Evolutionary conservation across 257 asterid genomes (phyloP).

Genomic region (Solanum lignicaule): DNA sequence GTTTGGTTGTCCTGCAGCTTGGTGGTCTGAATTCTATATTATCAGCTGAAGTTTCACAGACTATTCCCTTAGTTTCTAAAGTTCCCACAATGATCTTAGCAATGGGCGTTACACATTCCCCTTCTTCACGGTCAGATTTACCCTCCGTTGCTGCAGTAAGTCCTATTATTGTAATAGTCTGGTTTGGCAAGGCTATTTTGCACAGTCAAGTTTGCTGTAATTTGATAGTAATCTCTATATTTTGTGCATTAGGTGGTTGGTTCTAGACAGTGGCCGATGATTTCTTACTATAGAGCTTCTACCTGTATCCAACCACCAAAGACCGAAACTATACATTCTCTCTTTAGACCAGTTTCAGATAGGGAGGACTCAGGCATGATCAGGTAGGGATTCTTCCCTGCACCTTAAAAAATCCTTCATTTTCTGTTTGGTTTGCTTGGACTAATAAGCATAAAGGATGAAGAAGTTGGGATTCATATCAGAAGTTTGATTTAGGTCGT

Average conservation of each 20-base stretch:
- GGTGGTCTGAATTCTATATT: conserved; percentile 36
- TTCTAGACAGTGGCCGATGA: conserved; percentile 44
- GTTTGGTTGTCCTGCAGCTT: conserved; percentile 12
- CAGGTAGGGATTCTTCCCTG: conserved; percentile 8
- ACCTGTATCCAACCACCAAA: conserved; percentile 24
- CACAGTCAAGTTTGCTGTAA: background rate
- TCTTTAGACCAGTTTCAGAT: conserved; percentile 29
- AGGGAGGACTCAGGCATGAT: conserved; percentile 33
- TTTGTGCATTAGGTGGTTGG: conserved; percentile 33
- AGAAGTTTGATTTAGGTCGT: background rate
- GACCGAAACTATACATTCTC: conserved; percentile 27
- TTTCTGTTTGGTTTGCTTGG: background rate
- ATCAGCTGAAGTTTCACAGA: conserved; percentile 17
- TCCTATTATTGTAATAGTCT: background rate
- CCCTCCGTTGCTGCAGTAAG: conserved; percentile 50
- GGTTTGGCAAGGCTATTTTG: background rate
- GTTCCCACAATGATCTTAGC: conserved; percentile 42
- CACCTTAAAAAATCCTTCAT: background rate
- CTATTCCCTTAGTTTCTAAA: conserved; percentile 25
- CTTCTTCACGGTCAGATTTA: conserved; percentile 16
- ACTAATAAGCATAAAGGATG: background rate
- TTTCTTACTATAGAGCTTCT: conserved; percentile 40
- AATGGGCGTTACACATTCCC: conserved; percentile 19
- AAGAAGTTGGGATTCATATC: background rate
- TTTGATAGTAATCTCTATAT: background rate